Evolutionary conservation across 805 yeast species (phyloP).

Genomic region (Yarrowia sp.): DNA sequence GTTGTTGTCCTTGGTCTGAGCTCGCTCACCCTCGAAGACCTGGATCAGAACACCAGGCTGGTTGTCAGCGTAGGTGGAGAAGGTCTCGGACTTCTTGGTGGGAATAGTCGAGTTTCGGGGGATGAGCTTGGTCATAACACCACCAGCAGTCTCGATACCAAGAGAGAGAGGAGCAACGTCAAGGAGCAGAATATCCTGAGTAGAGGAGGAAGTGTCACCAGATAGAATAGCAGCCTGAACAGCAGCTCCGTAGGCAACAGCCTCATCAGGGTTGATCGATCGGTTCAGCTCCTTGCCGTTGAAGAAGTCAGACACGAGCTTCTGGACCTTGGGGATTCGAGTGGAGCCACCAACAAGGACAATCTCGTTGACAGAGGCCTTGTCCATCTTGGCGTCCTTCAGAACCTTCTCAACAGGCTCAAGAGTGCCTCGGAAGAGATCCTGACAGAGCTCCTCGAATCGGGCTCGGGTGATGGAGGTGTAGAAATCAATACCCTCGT

Average conservation of each 20-base stretch:
- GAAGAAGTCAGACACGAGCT: conserved; percentile 16
- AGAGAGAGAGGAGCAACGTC: conserved; percentile 16
- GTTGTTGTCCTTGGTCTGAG: conserved; percentile 23
- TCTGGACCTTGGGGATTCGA: conserved; percentile 22
- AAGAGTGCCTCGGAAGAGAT: conserved; percentile 14
- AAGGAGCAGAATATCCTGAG: conserved; percentile 11
- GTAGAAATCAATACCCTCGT: conserved; percentile 16
- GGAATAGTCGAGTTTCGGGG: conserved; percentile 22
- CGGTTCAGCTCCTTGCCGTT: conserved; percentile 22
- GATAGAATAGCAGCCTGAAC: conserved; percentile 13
- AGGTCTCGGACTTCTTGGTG: conserved; percentile 18
- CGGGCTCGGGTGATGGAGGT: conserved; percentile 19
- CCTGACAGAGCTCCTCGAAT: conserved; percentile 23
- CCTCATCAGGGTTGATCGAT: conserved; percentile 17
- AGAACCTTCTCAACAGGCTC: conserved; percentile 15
- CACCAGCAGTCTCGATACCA: conserved; percentile 19
- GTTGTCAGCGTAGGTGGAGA: conserved; percentile 20
- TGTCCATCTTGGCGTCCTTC: conserved; percentile 17
- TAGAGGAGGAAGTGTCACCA: conserved; percentile 12
- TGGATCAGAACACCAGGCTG: conserved; percentile 19
- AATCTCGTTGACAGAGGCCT: conserved; percentile 13
- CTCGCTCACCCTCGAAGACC: conserved; percentile 25
- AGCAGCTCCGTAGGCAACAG: conserved; percentile 13
- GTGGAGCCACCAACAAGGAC: conserved; percentile 13
- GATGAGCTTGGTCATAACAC: conserved; percentile 18